A percentile compares a stretch with the other conserved stretches of the same genome.
Conservation (phyloP, 139 green algal genomes). For the Mychonastes homosphaera region DNA sequence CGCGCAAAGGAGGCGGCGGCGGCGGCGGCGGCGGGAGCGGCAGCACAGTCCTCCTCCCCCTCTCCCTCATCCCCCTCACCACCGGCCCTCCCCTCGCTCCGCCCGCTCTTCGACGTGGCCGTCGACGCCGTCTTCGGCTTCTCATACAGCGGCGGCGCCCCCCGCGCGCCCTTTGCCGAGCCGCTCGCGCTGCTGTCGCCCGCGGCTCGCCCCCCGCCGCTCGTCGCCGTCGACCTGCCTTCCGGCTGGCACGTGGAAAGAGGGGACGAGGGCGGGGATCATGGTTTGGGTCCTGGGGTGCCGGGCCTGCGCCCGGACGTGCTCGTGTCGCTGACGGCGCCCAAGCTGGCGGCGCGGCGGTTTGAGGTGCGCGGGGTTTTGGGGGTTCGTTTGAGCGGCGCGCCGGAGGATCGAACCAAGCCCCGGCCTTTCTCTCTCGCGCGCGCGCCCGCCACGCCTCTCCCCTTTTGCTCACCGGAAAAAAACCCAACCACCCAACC, state of each 20-base stretch:
- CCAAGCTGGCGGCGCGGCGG: constrained; percentile 64
- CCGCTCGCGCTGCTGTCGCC: constrained; percentile 62
- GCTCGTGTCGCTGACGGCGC: constrained; percentile 88
- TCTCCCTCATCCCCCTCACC: constrained; percentile 13
- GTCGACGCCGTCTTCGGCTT: constrained; percentile 98
- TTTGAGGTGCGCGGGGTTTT: constrained; percentile 51
- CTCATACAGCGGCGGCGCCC: constrained; percentile 79
- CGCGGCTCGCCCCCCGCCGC: constrained; percentile 22
- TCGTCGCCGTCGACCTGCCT: constrained; percentile 69
- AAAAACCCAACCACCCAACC: too few species aligned
- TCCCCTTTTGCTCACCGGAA: too few species aligned
- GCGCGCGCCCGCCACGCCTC: too few species aligned
- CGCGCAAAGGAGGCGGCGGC: neutral
- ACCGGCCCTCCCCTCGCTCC: too few species aligned
- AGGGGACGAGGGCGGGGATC: constrained; percentile 13
- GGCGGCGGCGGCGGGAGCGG: neutral
- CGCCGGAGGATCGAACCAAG: too few species aligned
- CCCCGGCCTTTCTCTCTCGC: too few species aligned
- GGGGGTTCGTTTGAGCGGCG: too few species aligned
- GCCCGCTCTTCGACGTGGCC: too few species aligned
- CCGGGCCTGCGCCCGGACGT: constrained; percentile 67
- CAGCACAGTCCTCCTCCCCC: constrained; percentile 2
- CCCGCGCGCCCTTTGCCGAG: constrained; percentile 79
- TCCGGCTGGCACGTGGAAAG: constrained; percentile 74
- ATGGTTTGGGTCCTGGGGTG: too few species aligned